A percentile compares a stretch with the other conserved stretches of the same genome.
phyloP scores from a whole-genome alignment of 2,329 filamentous ascomycete species.

The Arthroderma uncinatum region DNA sequence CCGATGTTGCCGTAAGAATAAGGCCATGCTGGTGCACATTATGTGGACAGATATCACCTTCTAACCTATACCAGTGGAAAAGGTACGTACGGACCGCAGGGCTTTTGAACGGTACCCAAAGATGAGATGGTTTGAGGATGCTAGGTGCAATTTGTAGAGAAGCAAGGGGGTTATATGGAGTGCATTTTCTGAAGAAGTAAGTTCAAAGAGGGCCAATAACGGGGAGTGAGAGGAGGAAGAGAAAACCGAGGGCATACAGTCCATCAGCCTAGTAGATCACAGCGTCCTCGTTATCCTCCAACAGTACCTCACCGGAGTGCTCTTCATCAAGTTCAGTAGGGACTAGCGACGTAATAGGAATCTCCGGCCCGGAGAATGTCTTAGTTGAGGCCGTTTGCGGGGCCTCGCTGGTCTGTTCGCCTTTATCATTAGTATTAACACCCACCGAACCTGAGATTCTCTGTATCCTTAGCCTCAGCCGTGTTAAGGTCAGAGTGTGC shows the following conservation, averaged over 20 bases:
- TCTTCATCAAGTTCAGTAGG: slow-evolving; percentile 46
- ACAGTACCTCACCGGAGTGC: slow-evolving; percentile 63
- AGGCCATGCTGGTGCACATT: not conserved
- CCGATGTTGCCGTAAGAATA: not conserved
- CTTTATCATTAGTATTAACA: slow-evolving; percentile 15
- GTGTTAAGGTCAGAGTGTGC: not conserved
- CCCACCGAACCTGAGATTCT: slow-evolving; percentile 19
- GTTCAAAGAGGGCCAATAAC: not conserved
- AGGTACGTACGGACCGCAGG: not conserved
- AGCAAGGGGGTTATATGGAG: no score
- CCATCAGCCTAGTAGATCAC: slow-evolving; percentile 59
- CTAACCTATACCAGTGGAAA: not conserved
- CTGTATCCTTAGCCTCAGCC: slow-evolving; percentile 7
- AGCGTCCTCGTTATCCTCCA: slow-evolving; percentile 78
- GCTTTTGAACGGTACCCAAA: not conserved
- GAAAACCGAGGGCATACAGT: not conserved
- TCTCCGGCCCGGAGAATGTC: not conserved
- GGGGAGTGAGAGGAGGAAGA: not conserved
- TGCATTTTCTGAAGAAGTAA: not conserved
- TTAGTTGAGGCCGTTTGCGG: not conserved
- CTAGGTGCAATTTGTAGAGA: not conserved
- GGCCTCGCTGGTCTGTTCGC: slow-evolving; percentile 4
- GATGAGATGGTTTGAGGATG: not conserved
- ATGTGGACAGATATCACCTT: not conserved
- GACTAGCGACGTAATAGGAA: slow-evolving; percentile 23